phyloP scores from a whole-genome alignment of 78 protist genomes.

The Dictyostelium citrinum region DNA sequence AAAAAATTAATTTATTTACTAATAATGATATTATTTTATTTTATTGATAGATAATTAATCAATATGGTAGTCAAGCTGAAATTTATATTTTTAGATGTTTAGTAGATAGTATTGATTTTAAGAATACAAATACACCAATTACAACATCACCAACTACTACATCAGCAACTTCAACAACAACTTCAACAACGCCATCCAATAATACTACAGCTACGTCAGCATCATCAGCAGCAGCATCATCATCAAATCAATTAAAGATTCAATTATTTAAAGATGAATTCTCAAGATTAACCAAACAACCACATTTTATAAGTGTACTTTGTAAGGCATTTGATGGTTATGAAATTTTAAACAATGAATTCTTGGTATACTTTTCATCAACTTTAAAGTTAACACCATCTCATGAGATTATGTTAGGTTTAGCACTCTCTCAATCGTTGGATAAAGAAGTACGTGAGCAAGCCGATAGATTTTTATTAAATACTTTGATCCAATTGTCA shows the following conservation, averaged over 20 bases:
- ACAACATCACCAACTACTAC: not conserved
- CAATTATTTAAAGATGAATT: slow-evolving; percentile 72
- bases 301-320: slow-evolving; percentile 52
- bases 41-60: slow-evolving; percentile 48
- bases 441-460: slow-evolving; percentile 29
- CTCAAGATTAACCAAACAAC: slow-evolving; percentile 59
- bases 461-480: slow-evolving; percentile 44
- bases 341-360: slow-evolving; percentile 20
- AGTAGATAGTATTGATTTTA: slow-evolving; percentile 46
- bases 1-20: not conserved
- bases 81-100: slow-evolving; percentile 61
- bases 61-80: slow-evolving; percentile 82
- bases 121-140: slow-evolving; percentile 4
- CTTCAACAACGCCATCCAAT: not conserved
- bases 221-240: not conserved
- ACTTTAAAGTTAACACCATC: slow-evolving; percentile 56
- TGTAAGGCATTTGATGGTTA: slow-evolving; percentile 74
- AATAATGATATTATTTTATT: not conserved
- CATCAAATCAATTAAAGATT: slow-evolving; percentile 50
- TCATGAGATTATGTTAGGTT: slow-evolving; percentile 57
- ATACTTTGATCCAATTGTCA: slow-evolving; percentile 21
- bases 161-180: not conserved
- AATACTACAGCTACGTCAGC: not conserved
- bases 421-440: slow-evolving; percentile 66
- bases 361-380: slow-evolving; percentile 32